Base-by-base conservation (phyloP, 345 rosid species). In the Ricinus communis region DNA sequence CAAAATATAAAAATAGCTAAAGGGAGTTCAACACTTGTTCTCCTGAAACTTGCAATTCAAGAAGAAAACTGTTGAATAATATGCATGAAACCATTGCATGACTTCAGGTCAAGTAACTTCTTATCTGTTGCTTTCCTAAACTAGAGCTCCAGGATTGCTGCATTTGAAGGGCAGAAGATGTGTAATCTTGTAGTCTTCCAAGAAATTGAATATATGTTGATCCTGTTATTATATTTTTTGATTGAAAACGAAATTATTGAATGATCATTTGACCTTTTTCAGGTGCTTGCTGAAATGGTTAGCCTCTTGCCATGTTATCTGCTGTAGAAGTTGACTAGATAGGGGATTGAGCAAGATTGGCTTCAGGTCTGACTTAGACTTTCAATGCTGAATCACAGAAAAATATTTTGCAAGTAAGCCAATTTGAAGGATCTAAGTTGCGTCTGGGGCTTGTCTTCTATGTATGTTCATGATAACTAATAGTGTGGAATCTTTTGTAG, bases 401-500 rank as follows among this genome's bases (percentile, higher is more conserved):
- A 46, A 9, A 49, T 73, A 47, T 53, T 9, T 56, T 28, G 15
- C 47, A 33, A 73, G 77, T 64, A 73, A 40, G 77, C 64, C 21
- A 64, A 33, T 59, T 69, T 40, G 65, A 50, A 25, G 71, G 62
- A 57, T 45, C 67, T 24, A 30, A 15, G 36, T 15, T 16, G 10
- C 69, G 50, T 50, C 58, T 51, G 43, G 65, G 4, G 74, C 22
- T 68, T 63, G 60, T 70, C 54, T 47, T 62, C 28, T 56, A 30
- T 13, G 63, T 68, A 40, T 10, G 0, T n/a, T 27, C 16, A 24
- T 15, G 36, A 61, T 25, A 63, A 31, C 58, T 45, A 21, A 57
- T 47, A 36, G 66, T 28, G 46, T 45, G 50, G 33, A 58, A 33
- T 66, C 61, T 28, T 33, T 15, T 64, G 43, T 53, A 49, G 46